Evolutionary conservation across 352 stramenopile genomes (phyloP), one percentile per base, ranked within the genome.

Genomic region (Phytophthora quininea): DNA sequence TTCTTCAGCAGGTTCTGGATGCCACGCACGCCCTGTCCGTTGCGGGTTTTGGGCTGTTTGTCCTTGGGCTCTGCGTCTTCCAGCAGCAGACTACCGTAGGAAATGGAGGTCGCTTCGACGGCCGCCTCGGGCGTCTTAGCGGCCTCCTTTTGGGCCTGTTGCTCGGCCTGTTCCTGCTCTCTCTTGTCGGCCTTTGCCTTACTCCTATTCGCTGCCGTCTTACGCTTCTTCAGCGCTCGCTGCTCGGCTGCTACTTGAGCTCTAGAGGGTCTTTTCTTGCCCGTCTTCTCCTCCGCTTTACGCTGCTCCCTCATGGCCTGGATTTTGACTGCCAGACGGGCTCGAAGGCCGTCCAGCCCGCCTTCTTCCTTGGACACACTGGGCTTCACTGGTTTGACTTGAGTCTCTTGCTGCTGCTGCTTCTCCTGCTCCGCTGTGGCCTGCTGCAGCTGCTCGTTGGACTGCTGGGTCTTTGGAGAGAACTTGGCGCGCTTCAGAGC

Each of bases 1-100:
- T 93, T 93, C 67, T 93, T 91, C 49, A 93, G 64, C 52, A 93
- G 42, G 62, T 93, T 93, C 71, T 92, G 79, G 64, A 93, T 91
- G 14, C 79, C 78, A 48, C 79, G 79, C 3, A 93, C 69, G 35
- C 77, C 78, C 72, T 90, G 82, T 15, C 86, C 83, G 54, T 93
- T 89, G 30, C 86, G 86, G 4, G 83, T 93, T 76, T 89, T 89
- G 10, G 75, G 79, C 55, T 79, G 74, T n/a, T 75, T 75, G 49
- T 80, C 67, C 56, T 79, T 76, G 31, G 82, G 74, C 14, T 72
- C 74, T 46, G 80, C 70, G 33, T 93, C 83, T 27, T 89, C 74
- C 15, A 93, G 67, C 53, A 92, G 59, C 59, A 93, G 58, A 54
- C 80, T 92, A n/a, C 86, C 86, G 60, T 93, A 93, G 45, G 86